Evolutionary conservation across 768 basidiomycete species (phyloP).

Genomic region (Megacollybia marginata): DNA sequence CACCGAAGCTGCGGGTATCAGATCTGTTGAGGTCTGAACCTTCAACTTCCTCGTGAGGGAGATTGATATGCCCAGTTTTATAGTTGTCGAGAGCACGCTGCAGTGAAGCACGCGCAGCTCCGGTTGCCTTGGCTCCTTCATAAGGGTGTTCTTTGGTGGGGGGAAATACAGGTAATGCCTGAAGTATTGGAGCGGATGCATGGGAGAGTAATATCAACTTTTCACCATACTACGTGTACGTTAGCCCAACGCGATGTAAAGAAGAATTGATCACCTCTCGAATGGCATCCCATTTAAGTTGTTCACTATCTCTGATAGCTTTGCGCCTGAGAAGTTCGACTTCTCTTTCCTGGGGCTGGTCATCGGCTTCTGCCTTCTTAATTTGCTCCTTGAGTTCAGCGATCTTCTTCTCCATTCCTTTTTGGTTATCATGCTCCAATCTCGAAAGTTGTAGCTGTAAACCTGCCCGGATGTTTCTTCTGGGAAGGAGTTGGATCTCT

Average conservation of each 20-base stretch:
- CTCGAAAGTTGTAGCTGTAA: conserved; percentile 55
- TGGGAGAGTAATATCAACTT: conserved; percentile 71
- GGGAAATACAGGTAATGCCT: conserved; percentile 60
- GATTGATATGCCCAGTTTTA: conserved; percentile 54
- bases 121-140: conserved; percentile 53
- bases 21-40: conserved; percentile 57
- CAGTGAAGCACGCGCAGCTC: conserved; percentile 61
- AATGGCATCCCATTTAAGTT: conserved; percentile 72
- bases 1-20: conserved; percentile 78
- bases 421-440: conserved; percentile 61
- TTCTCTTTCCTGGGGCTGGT: conserved; percentile 62
- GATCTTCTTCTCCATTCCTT: conserved; percentile 58
- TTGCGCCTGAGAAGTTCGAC: conserved; percentile 69
- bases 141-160: conserved; percentile 53
- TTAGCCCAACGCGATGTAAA: neutral
- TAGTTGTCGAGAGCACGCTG: conserved; percentile 78
- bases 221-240: conserved; percentile 58
- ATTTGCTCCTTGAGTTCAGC: conserved; percentile 67
- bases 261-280: conserved; percentile 48
- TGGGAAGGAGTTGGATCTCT: conserved; percentile 53
- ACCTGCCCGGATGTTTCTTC: conserved; percentile 50
- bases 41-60: conserved; percentile 30
- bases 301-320: conserved; percentile 68
- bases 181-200: conserved; percentile 56
- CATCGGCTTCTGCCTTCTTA: conserved; percentile 54